Percentiles rank a stretch among this genome's conserved stretches.
These are phyloP conservation scores for Ceratocystis variospora DNA, from an alignment of 2,329 filamentous ascomycete genomes.

Conservation along the genomic window DNA sequence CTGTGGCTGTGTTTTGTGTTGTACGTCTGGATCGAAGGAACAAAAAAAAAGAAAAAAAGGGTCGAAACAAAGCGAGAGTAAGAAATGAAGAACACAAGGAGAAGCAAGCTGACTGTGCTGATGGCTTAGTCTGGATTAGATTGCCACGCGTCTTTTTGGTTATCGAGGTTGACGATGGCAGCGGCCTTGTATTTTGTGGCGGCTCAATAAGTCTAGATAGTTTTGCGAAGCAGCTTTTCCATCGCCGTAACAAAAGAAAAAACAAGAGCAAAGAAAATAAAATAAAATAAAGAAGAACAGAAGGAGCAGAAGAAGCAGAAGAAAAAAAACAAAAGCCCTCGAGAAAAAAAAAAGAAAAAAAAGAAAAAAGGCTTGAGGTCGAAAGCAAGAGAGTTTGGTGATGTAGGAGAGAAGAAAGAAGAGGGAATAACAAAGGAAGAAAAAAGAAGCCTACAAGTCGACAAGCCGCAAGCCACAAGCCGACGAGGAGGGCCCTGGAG, in stretches of 20 bases:
- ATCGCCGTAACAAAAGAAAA: slow-evolving; percentile 7
- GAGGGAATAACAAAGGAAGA: slow-evolving; percentile 17
- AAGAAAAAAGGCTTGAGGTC: slow-evolving; percentile 9
- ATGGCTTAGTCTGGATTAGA: not conserved
- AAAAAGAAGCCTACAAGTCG: slow-evolving; percentile 17
- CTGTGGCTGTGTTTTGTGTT: not conserved
- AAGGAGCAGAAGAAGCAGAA: not conserved
- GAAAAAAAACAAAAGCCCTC: slow-evolving; percentile 5
- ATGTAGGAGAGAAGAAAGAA: slow-evolving; percentile 10
- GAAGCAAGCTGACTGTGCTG: not conserved
- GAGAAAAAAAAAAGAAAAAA: slow-evolving; percentile 6
- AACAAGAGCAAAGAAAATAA: slow-evolving; percentile 4
- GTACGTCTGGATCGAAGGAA: not conserved
- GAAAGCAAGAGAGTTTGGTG: slow-evolving; percentile 19
- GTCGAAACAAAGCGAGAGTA: not conserved
- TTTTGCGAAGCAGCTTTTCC: not conserved
- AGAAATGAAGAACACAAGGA: not conserved
- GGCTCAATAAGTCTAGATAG: not conserved
- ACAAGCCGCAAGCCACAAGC: not conserved
- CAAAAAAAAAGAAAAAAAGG: not conserved
- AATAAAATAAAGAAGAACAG: slow-evolving; percentile 7
- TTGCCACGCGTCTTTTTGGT: slow-evolving; percentile 4
- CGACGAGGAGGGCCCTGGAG: not conserved
- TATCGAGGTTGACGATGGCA: not conserved
- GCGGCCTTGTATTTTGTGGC: not conserved